Conservation (phyloP, 2,329 filamentous ascomycete species). For the Claviceps quebecensis region DNA sequence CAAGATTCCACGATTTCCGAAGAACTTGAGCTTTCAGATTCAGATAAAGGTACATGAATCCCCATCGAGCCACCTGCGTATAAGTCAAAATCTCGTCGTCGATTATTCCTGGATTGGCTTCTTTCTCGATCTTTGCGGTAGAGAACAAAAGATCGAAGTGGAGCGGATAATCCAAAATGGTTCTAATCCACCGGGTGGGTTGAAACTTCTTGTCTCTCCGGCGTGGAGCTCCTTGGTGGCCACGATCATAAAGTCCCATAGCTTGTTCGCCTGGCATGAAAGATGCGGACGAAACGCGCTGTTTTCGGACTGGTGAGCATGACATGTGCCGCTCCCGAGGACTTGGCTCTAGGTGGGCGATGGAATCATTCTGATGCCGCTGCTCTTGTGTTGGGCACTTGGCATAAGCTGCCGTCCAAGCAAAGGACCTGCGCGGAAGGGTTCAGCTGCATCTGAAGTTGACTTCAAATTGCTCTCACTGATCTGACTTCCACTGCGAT, state of each 20-base stretch:
- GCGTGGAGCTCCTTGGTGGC: constrained; percentile 14
- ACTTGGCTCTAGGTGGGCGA: neutral
- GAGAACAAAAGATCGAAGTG: constrained; percentile 22
- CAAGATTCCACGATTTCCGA: constrained; percentile 22
- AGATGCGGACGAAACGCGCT: too few relatives aligned
- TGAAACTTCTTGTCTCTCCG: constrained; percentile 11
- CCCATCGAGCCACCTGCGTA: neutral
- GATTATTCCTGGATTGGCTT: constrained; percentile 19
- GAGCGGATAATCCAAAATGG: constrained; percentile 12
- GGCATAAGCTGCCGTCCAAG: constrained; percentile 9
- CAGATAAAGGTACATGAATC: constrained; percentile 8
- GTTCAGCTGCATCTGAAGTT: constrained; percentile 7
- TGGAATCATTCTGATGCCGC: constrained; percentile 8
- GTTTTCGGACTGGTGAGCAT: too few relatives aligned
- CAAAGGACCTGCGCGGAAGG: constrained; percentile 9
- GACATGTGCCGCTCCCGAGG: too few relatives aligned
- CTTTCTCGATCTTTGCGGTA: constrained; percentile 26
- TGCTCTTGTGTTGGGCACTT: constrained; percentile 8
- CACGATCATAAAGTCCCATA: constrained; percentile 11
- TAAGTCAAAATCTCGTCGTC: constrained; percentile 29
- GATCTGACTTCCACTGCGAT: constrained; percentile 3
- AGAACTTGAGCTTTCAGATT: constrained; percentile 20
- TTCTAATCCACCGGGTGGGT: constrained; percentile 6
- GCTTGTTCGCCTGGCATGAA: constrained; percentile 4
- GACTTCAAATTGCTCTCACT: constrained; percentile 10